Evolutionary conservation across 1,284 basidiomycete genomes (phyloP), one percentile per base, ranked within the genome.

Genomic region (Xerocomus nothofagi): DNA sequence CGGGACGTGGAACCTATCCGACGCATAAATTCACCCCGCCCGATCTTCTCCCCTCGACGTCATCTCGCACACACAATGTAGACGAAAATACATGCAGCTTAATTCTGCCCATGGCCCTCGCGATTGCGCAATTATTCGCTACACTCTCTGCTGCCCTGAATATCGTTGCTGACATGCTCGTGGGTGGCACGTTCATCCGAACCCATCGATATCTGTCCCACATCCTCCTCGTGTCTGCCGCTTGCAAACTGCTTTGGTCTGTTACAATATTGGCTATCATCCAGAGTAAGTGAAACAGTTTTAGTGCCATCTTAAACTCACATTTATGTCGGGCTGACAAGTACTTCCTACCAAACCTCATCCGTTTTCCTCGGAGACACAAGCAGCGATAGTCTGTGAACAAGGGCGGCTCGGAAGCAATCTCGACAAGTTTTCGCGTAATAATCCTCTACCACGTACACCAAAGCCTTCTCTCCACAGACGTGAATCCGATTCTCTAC

Each of bases 181-280:
- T 33, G 18, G 50, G 38, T 12, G 23, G 38, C 15, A 8, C 27
- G 15, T 30, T 24, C 17, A 38, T 10, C n/a, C 38, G 20, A 12
- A 38, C 41, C 24, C 39, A 49, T 32, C 40, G 30, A 31, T 8
- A 36, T 33, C 24, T 44, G 14, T 10, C 29, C 31, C 34, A 17
- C 10, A 48, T 65, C 34, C 32, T 61, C 33, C 18, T 68, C 18
- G 54, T 43, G 17, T 51, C 50, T 11, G 51, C 62, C n/a, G 23
- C 45, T 39, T 66, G 54, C 42, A 57, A 42, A 2, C 20, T 66
- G 3, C 7, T 67, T 20, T 68, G 67, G 63, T 65, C 60, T 18
- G 32, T 64, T 6, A 36, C 48, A 9, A 30, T 49, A 7, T 41
- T 69, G 40, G 44, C 31, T 12, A 30, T 44, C 36, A 44, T 68